phyloP scores from a whole-genome alignment of 805 yeast species.

The Candida broadrunensis region DNA sequence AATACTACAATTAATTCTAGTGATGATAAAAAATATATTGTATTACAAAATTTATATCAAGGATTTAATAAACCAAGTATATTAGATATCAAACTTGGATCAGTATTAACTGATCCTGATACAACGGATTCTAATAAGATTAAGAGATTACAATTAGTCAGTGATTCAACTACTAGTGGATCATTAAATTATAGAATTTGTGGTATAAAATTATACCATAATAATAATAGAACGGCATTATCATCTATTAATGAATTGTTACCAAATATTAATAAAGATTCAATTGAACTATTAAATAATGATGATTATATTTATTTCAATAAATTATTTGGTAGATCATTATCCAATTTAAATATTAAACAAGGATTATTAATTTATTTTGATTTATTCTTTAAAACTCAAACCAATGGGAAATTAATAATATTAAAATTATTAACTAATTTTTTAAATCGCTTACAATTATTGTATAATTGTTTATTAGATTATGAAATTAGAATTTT shows the following conservation, averaged over 20 bases:
- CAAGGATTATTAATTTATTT: constrained; percentile 50
- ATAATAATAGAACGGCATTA: constrained; percentile 10
- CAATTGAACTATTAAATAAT: constrained; percentile 14
- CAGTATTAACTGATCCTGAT: constrained; percentile 59
- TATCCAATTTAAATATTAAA: constrained; percentile 41
- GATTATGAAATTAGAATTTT: constrained; percentile 61
- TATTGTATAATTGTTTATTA: constrained; percentile 62
- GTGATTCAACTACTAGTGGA: constrained; percentile 77
- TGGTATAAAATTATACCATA: constrained; percentile 67
- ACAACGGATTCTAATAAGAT: constrained; percentile 57
- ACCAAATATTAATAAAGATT: constrained; percentile 13
- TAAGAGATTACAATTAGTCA: constrained; percentile 59
- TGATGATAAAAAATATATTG: constrained; percentile 42
- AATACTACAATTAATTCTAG: neutral
- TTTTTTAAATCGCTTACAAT: constrained; percentile 58
- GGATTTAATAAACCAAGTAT: constrained; percentile 68
- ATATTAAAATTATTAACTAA: constrained; percentile 33
- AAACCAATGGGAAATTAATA: constrained; percentile 23
- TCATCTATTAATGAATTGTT: constrained; percentile 6
- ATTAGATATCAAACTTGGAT: constrained; percentile 82
- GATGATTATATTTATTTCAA: constrained; percentile 51
- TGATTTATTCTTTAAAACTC: constrained; percentile 18
- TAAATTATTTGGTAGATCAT: constrained; percentile 68
- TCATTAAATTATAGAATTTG: constrained; percentile 73
- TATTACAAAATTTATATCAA: constrained; percentile 65